phyloP scores from a whole-genome alignment of 257 asterid genomes.

The Solanum arcanum region DNA sequence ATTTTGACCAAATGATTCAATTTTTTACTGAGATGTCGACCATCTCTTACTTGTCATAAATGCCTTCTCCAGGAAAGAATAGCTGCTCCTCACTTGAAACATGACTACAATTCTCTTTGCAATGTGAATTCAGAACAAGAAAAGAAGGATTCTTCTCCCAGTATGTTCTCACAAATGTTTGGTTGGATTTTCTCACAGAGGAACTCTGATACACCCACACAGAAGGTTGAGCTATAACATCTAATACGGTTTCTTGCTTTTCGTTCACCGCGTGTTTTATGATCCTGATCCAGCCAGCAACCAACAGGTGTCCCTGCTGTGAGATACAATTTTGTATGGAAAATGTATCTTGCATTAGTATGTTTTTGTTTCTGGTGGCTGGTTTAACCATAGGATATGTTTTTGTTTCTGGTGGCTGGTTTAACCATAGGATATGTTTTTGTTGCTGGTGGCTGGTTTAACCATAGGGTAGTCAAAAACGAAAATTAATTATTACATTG shows the following conservation, averaged over 20 bases:
- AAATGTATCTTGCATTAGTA: background rate
- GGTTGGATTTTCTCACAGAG: conserved; percentile 39
- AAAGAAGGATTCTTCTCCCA: background rate
- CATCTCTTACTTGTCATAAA: background rate
- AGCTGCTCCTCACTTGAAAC: conserved; percentile 84
- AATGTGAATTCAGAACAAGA: conserved; percentile 1
- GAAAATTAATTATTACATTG: no score
- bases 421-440: background rate
- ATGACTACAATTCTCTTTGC: conserved; percentile 54
- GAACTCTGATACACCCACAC: conserved; percentile 8
- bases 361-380: background rate
- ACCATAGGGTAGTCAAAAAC: background rate
- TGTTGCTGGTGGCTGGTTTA: background rate
- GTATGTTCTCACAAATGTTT: conserved; percentile 27
- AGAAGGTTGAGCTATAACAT: conserved; percentile 39
- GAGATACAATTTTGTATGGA: background rate
- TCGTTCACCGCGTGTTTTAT: background rate
- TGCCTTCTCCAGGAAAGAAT: conserved; percentile 47
- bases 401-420: background rate
- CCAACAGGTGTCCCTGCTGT: background rate
- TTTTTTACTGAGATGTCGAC: background rate
- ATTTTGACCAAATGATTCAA: background rate
- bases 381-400: background rate
- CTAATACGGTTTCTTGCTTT: background rate
- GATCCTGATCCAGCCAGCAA: background rate